Base-by-base conservation (phyloP, 169 alveolate species). In the Cryptosporidium ryanae region DNA sequence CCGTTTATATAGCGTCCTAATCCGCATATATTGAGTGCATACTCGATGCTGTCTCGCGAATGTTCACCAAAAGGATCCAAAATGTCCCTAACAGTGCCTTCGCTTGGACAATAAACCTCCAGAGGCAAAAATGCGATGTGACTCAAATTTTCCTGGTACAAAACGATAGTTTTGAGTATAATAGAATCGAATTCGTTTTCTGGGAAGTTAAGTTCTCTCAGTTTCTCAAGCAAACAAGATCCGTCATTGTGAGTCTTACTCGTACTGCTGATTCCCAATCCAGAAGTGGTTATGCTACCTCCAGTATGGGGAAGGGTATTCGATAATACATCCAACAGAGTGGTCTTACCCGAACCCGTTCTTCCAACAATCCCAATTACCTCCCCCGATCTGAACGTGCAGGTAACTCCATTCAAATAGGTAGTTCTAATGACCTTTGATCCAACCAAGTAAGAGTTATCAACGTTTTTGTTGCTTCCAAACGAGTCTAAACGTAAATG, bases 321-420 rank as follows among this genome's bases (percentile, higher is more conserved):
- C 10, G 87, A 54, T 12, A 76, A 48, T 10, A 76, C 64, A 44
- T 61, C 87, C 31, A 76, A 18, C 25, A 76, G 38, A 4, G 87
- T 59, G 38, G 87, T 76, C 46, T 76, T 76, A 6, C 87, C 87
- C 18, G 76, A 76, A n/a, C 87, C 87, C 8, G 87, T 76, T 61
- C 87, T 76, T 43, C 87, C 87, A 2, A 76, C 48, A 29, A 76
- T 61, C 13, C 87, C 87, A 23, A 76, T 29, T 17, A 76, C 38
- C 21, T 76, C 87, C 1, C 87, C 87, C 4, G 87, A 57, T 8
- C 38, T 27, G 21, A 76, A 32, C 5, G 21, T 43, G 12, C 76
- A 54, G 25, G 70, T 43, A 17, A 76, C 25, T 27, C 71, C 71
- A 12, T 18, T 23, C 13, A 76, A 21, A 15, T 32, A 32, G 3